phyloP scores from a whole-genome alignment of 2,329 filamentous ascomycete species.

The Penicillium sp. region DNA sequence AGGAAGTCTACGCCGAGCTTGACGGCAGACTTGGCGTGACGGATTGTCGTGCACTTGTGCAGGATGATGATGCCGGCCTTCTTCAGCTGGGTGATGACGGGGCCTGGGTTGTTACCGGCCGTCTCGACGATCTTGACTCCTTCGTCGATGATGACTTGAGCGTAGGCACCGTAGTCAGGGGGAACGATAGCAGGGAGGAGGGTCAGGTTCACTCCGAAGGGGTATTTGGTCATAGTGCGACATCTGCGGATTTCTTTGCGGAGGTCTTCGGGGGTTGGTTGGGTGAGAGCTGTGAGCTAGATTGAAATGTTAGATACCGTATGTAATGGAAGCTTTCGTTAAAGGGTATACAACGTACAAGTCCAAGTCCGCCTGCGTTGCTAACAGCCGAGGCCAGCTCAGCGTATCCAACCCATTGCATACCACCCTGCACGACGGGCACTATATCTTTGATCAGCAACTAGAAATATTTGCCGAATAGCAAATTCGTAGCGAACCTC shows the following conservation, averaged over 20 bases:
- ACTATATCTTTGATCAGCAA: conserved; percentile 31
- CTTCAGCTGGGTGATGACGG: conserved; percentile 87
- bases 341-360: conserved; percentile 37
- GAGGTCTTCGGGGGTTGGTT: conserved; percentile 85
- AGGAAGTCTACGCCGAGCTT: conserved; percentile 97
- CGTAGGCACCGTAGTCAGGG: conserved; percentile 89
- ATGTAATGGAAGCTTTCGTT: not conserved
- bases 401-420: conserved; percentile 58
- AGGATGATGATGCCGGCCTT: conserved; percentile 73
- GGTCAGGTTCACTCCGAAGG: conserved; percentile 91
- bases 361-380: conserved; percentile 53
- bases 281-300: conserved; percentile 66
- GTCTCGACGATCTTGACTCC: conserved; percentile 90
- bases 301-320: not conserved
- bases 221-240: conserved; percentile 62
- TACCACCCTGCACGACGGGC: conserved; percentile 51
- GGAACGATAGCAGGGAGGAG: conserved; percentile 85
- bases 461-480: not conserved
- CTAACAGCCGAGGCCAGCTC: conserved; percentile 54
- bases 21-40: conserved; percentile 84
- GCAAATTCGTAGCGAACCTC: conserved; percentile 29
- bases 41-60: conserved; percentile 97
- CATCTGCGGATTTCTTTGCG: conserved; percentile 90
- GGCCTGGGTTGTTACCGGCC: conserved; percentile 83
- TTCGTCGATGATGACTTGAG: conserved; percentile 89